These are phyloP conservation scores for Fusarium graminum DNA, from an alignment of 2,329 filamentous ascomycete genomes.

Conservation along the genomic window DNA sequence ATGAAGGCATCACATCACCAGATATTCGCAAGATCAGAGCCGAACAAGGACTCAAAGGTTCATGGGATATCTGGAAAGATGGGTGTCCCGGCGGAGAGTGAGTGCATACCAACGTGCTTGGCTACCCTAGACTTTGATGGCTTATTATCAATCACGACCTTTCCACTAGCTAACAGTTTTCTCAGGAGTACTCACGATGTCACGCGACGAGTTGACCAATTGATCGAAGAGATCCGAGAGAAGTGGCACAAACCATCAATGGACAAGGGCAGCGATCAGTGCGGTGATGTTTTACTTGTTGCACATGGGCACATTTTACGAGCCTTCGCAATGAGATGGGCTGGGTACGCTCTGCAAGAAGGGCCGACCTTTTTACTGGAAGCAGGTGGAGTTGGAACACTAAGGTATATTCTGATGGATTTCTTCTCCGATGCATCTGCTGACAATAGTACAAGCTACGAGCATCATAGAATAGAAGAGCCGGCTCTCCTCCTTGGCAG, in stretches of 20 bases:
- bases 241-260: constrained; percentile 75
- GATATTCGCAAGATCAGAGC: constrained; percentile 73
- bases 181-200: constrained; percentile 77
- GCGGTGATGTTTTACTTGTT: constrained; percentile 70
- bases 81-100: constrained; percentile 88
- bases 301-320: constrained; percentile 92
- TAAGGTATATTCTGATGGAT: constrained; percentile 69
- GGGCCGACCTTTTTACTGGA: constrained; percentile 87
- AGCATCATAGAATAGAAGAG: constrained; percentile 82
- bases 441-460: constrained; percentile 69
- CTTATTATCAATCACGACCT: background rate
- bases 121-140: constrained; percentile 12
- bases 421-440: background rate
- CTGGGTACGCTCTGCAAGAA: constrained; percentile 77
- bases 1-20: constrained; percentile 82
- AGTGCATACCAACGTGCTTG: constrained; percentile 51
- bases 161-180: constrained; percentile 22
- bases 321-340: constrained; percentile 90
- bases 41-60: constrained; percentile 67
- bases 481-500: constrained; percentile 84
- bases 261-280: constrained; percentile 59
- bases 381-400: constrained; percentile 83
- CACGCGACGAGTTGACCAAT: constrained; percentile 75
- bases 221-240: constrained; percentile 80
- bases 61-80: constrained; percentile 92